Evolutionary conservation across 2,329 filamentous ascomycete species (phyloP).

Genomic region (Aspergillus fijiensis): DNA sequence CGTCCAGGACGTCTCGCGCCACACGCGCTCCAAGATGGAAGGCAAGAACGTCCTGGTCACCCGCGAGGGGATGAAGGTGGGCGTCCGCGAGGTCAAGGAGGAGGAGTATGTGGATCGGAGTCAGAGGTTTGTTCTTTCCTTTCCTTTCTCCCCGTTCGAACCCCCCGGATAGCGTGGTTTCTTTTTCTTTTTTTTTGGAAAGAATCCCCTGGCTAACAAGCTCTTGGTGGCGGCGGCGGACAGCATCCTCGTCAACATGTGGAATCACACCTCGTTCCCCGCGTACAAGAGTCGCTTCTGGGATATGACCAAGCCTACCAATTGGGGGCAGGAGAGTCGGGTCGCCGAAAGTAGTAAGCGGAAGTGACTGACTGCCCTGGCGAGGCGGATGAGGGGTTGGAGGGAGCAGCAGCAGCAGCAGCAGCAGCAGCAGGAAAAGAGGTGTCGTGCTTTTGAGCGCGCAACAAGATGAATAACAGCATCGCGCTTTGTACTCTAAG

Average conservation of each 20-base stretch:
- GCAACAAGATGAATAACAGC: no score
- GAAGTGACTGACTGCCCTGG: neutral
- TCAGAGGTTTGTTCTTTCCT: conserved; percentile 49
- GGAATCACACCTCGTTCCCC: conserved; percentile 50
- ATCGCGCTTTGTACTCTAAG: no score
- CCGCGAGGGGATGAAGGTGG: conserved; percentile 61
- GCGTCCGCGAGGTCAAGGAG: conserved; percentile 56
- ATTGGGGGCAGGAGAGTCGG: conserved; percentile 11
- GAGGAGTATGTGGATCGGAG: conserved; percentile 62
- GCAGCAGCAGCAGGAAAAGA: no score
- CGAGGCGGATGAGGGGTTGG: no score
- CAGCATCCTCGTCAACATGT: conserved; percentile 51
- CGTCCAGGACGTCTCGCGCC: conserved; percentile 57
- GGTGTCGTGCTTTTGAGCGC: no score
- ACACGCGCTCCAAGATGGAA: conserved; percentile 61
- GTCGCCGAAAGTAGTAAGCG: neutral
- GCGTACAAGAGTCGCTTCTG: conserved; percentile 48
- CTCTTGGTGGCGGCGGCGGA: no score
- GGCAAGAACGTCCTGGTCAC: conserved; percentile 62
- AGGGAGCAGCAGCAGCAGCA: no score
- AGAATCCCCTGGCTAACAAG: no score
- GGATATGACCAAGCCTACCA: conserved; percentile 31
- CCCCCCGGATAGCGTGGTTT: no score
- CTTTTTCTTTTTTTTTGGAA: no score
- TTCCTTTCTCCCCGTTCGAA: neutral